Evolutionary conservation across 1,284 basidiomycete genomes (phyloP).

Genomic region (Cutaneotrichosporon sp.): DNA sequence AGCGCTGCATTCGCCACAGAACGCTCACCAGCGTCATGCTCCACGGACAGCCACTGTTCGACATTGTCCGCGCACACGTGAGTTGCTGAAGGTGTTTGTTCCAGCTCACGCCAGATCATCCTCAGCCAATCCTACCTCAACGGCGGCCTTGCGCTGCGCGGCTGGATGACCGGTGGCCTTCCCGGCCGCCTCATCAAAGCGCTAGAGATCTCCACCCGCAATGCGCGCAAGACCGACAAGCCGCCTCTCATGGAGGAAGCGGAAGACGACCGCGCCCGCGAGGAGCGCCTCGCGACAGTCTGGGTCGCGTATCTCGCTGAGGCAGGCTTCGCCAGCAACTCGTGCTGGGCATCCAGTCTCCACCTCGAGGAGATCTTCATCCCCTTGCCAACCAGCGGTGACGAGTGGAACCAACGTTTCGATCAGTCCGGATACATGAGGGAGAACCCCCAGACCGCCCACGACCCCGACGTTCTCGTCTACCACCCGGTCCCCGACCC

Average conservation of each 20-base stretch:
- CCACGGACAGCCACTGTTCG: conserved; percentile 35
- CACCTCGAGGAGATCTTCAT: conserved; percentile 30
- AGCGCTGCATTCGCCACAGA: conserved; percentile 32
- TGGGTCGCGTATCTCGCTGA: conserved; percentile 45
- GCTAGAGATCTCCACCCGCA: conserved; percentile 40
- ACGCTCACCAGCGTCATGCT: conserved; percentile 37
- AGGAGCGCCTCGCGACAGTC: conserved; percentile 41
- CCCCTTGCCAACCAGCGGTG: conserved; percentile 32
- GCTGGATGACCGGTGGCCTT: conserved; percentile 37
- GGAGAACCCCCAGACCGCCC: conserved; percentile 39
- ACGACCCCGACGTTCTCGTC: conserved; percentile 32
- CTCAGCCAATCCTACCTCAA: conserved; percentile 36
- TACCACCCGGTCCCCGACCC: conserved; percentile 43
- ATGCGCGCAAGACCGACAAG: conserved; percentile 32
- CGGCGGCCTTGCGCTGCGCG: conserved; percentile 40
- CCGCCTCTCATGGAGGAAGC: conserved; percentile 32
- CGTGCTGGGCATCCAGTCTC: conserved; percentile 35
- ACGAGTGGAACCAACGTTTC: conserved; percentile 27
- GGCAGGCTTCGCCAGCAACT: conserved; percentile 35
- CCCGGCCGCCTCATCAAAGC: conserved; percentile 38
- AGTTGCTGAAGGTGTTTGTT: conserved; percentile 18
- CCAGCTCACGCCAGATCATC: conserved; percentile 29
- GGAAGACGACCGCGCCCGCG: conserved; percentile 31
- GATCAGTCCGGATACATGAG: conserved; percentile 23
- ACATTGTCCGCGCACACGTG: conserved; percentile 40